These are phyloP conservation scores for Cutaneotrichosporon dermatis DNA, from an alignment of 1,284 basidiomycete species.

Conservation along the genomic window DNA sequence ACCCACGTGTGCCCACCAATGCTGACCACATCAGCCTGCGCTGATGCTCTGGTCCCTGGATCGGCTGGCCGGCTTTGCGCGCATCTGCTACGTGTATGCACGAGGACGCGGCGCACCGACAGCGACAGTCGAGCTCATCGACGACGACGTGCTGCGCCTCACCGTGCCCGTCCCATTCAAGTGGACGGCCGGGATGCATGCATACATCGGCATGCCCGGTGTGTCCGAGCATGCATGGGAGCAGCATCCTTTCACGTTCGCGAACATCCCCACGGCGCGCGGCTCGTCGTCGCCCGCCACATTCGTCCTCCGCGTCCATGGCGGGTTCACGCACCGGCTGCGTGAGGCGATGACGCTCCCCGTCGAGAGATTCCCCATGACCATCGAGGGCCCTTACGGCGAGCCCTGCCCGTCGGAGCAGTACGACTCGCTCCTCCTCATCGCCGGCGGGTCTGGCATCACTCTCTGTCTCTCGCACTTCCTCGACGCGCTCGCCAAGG, in stretches of 20 bases:
- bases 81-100: background rate
- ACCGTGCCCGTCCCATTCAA: slow-evolving; percentile 11
- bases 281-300: background rate
- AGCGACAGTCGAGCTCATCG: slow-evolving; percentile 51
- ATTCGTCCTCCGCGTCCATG: slow-evolving; percentile 17
- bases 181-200: slow-evolving; percentile 39
- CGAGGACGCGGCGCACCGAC: slow-evolving; percentile 16
- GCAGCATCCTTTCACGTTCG: slow-evolving; percentile 43
- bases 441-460: slow-evolving; percentile 43
- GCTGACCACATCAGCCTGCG: background rate
- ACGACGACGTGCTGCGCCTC: slow-evolving; percentile 45
- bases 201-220: slow-evolving; percentile 33
- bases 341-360: slow-evolving; percentile 5
- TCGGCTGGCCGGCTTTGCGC: background rate
- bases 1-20: background rate
- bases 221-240: slow-evolving; percentile 39
- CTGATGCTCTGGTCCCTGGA: slow-evolving; percentile 16
- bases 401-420: slow-evolving; percentile 15
- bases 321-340: slow-evolving; percentile 35
- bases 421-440: slow-evolving; percentile 33
- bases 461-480: slow-evolving; percentile 36
- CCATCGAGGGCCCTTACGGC: slow-evolving; percentile 45
- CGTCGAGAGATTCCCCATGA: slow-evolving; percentile 22
- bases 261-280: slow-evolving; percentile 22
- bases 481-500: slow-evolving; percentile 25